Percentiles rank a stretch among this genome's conserved stretches.
Evolutionary conservation across 1,139 yeast species (phyloP).

Genomic region (Candida labiduridarum): DNA sequence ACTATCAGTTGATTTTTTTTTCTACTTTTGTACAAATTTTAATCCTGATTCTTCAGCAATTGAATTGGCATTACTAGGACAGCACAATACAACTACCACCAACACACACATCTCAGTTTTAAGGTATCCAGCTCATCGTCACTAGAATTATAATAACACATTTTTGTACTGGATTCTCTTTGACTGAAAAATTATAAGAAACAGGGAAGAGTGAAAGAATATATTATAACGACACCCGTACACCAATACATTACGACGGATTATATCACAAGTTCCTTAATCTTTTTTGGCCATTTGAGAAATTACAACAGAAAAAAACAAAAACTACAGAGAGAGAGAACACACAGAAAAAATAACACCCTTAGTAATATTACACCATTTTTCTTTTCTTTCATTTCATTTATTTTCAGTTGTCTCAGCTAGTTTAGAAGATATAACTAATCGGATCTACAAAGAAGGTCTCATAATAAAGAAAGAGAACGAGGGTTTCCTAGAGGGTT

Average conservation of each 20-base stretch:
- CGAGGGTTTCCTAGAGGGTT: neutral
- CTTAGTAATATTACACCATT: conserved; percentile 1
- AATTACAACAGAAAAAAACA: neutral
- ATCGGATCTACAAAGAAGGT: neutral
- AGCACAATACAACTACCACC: neutral
- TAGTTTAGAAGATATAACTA: neutral
- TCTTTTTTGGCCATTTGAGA: neutral
- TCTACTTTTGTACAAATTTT: neutral
- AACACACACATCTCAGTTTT: neutral
- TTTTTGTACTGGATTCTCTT: neutral
- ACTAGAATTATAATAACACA: neutral
- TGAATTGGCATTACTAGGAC: neutral
- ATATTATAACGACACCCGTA: neutral
- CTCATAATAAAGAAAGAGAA: too few relatives aligned
- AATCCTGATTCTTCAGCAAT: neutral
- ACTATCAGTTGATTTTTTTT: neutral
- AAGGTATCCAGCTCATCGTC: neutral
- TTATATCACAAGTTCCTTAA: conserved; percentile 1
- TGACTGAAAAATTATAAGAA: neutral
- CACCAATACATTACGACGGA: neutral
- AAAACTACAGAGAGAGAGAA: neutral
- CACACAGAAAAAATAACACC: neutral
- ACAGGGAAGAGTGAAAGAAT: neutral
- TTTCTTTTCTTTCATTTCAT: neutral
- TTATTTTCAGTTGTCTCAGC: neutral